These are phyloP conservation scores for Cytospora mali DNA, from an alignment of 2,329 filamentous ascomycete species.

Conservation along the genomic window DNA sequence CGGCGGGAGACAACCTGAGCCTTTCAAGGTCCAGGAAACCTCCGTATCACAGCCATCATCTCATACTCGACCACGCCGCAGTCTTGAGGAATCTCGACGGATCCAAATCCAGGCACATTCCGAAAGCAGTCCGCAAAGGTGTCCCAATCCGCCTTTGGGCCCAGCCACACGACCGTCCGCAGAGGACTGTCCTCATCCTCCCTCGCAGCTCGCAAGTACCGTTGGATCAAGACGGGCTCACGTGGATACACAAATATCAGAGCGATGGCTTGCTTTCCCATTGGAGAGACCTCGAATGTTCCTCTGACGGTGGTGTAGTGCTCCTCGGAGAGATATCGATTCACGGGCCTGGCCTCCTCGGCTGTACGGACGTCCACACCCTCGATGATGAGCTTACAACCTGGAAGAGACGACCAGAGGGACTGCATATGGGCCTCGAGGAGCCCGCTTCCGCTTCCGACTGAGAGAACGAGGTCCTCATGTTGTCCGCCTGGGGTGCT, in stretches of 20 bases:
- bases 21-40: neutral
- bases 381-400: neutral
- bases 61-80: constrained; percentile 24
- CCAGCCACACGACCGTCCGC: constrained; percentile 19
- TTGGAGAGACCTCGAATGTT: constrained; percentile 21
- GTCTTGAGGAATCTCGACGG: neutral
- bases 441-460: constrained; percentile 27
- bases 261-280: neutral
- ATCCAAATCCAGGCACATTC: neutral
- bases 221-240: constrained; percentile 6
- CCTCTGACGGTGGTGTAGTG: constrained; percentile 16
- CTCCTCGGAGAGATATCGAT: constrained; percentile 21
- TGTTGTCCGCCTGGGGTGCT: neutral
- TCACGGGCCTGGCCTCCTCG: neutral
- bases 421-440: constrained; percentile 23
- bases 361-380: constrained; percentile 22
- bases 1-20: neutral
- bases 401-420: neutral
- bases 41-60: constrained; percentile 19
- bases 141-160: constrained; percentile 23
- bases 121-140: constrained; percentile 4
- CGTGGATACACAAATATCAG: constrained; percentile 26
- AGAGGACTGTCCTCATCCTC: neutral
- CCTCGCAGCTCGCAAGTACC: constrained; percentile 12
- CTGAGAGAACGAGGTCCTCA: constrained; percentile 16